phyloP scores from a whole-genome alignment of 768 basidiomycete species.

The Pisolithus tinctorius region DNA sequence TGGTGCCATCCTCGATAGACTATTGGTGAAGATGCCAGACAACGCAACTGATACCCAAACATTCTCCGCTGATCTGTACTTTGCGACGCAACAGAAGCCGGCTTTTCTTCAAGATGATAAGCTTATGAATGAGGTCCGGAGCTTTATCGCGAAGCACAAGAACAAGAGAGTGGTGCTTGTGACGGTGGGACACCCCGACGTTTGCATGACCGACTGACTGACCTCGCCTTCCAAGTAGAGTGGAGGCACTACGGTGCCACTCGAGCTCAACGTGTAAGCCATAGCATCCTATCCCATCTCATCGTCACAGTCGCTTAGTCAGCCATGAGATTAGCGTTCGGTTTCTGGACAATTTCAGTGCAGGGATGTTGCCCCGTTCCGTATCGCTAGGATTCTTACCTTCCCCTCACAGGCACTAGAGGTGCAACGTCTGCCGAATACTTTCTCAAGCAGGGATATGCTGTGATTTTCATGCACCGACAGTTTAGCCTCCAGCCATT shows the following conservation, averaged over 20 bases:
- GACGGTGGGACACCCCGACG: conserved; percentile 55
- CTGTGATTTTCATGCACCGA: conserved; percentile 97
- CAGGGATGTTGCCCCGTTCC: conserved; percentile 47
- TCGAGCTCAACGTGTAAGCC: conserved; percentile 98
- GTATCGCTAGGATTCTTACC: conserved; percentile 1
- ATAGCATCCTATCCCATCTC: background rate
- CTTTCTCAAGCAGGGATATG: conserved; percentile 89
- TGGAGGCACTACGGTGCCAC: conserved; percentile 94
- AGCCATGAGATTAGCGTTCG: conserved; percentile 62
- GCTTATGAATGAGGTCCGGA: conserved; percentile 44
- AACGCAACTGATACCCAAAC: conserved; percentile 10
- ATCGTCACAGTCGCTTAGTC: conserved; percentile 12
- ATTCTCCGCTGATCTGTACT: conserved; percentile 89
- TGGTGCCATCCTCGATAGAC: no score
- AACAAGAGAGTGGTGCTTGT: conserved; percentile 85
- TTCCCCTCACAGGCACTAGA: conserved; percentile 64
- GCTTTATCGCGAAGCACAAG: conserved; percentile 67
- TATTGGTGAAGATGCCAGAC: conserved; percentile 11
- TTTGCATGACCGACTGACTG: conserved; percentile 2
- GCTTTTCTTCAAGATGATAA: conserved; percentile 58
- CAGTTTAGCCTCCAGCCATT: conserved; percentile 98
- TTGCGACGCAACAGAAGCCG: conserved; percentile 80
- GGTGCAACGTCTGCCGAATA: conserved; percentile 98
- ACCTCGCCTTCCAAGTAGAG: conserved; percentile 48
- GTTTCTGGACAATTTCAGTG: conserved; percentile 98